A percentile compares a stretch with the other conserved stretches of the same genome.
Evolutionary conservation across 108 stramenopile species (phyloP).

Genomic region (Nannochloropsis salina): DNA sequence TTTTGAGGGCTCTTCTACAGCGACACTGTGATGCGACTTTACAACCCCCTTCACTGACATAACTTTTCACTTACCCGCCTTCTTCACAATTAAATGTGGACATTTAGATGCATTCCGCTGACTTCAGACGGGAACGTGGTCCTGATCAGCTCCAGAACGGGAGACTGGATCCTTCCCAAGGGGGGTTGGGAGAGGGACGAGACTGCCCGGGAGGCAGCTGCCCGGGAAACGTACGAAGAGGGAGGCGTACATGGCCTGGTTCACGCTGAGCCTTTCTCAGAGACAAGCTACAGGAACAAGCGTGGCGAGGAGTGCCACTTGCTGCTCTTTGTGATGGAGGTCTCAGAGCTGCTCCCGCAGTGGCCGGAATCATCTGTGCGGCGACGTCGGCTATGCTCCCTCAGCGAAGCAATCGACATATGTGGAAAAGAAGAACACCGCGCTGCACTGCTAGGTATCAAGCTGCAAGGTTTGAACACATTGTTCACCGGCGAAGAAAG

Average conservation of each 20-base stretch:
- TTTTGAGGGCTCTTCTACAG: too few species aligned
- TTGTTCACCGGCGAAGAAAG: not conserved
- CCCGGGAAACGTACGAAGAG: conserved; percentile 81
- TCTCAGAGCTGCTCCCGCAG: conserved; percentile 62
- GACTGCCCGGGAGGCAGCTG: conserved; percentile 71
- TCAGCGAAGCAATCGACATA: conserved; percentile 4
- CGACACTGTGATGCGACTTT: too few species aligned
- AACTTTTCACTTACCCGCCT: too few species aligned
- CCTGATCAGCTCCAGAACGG: conserved; percentile 66
- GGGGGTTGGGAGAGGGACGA: conserved; percentile 92
- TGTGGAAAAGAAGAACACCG: conserved; percentile 19
- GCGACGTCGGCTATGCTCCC: not conserved
- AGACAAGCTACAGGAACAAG: conserved; percentile 64
- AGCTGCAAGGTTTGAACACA: not conserved
- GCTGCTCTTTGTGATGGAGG: conserved; percentile 70
- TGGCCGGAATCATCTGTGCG: conserved; percentile 66
- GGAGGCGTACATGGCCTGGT: conserved; percentile 70
- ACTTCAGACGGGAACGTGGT: conserved; percentile 53
- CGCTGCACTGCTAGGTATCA: not conserved
- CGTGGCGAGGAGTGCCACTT: conserved; percentile 69
- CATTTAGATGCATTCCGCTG: conserved; percentile 23
- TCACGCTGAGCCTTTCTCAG: conserved; percentile 58
- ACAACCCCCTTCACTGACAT: too few species aligned
- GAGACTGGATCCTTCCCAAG: conserved; percentile 88
- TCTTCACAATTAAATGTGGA: too few species aligned